Evolutionary conservation across 2,329 filamentous ascomycete genomes (phyloP), one percentile per base, ranked within the genome.

Genomic region (Beauveria scarabaeidicola): DNA sequence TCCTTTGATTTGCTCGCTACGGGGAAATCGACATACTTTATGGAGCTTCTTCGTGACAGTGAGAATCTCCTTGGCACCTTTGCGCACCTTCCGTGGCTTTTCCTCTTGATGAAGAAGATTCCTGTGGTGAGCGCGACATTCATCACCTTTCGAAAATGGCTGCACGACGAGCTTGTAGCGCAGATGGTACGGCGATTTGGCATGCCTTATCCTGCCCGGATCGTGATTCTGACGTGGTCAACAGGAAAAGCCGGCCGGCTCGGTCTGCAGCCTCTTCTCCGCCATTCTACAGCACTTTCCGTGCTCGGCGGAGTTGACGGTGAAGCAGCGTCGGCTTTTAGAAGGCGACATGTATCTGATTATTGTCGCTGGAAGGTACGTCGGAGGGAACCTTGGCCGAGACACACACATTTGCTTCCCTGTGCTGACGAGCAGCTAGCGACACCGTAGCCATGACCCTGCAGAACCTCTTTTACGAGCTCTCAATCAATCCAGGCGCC

Each of bases 381-480:
- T 19, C 0, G 4, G n/a, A 27, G 17, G 32, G 5, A 36, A 36
- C 5, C 2, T 15, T 36, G 32, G 32, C 11, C 11, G 32, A 13
- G 1, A 15, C 11, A 36, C 5, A 10, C 5, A 17, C 17, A 13
- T 5, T 13, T 54, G 51, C 11, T 21, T 29, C 8, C 11, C n/a
- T 25, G 32, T 52, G 19, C 25, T 52, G 50, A 27, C 21, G 29
- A 23, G 13, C 9, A 52, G 13, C 21, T n/a, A 52, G 46, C 23
- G 74, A 76, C 58, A 74, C 74, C 3, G 73, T 71, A 0, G 69
- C 72, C 1, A 64, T 67, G 11, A 65, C 71, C 6, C 62, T 75
- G n/a, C 66, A 68, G 10, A 65, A 69, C 60, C 59, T 69, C 0
- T 72, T 75, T 46, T 65, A 67, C 65, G 57, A 75, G 63, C 66